A percentile compares a stretch with the other conserved stretches of the same genome.
Evolutionary conservation across 106 monocot species (phyloP).

Genomic region (Dioscorea dumetorum): DNA sequence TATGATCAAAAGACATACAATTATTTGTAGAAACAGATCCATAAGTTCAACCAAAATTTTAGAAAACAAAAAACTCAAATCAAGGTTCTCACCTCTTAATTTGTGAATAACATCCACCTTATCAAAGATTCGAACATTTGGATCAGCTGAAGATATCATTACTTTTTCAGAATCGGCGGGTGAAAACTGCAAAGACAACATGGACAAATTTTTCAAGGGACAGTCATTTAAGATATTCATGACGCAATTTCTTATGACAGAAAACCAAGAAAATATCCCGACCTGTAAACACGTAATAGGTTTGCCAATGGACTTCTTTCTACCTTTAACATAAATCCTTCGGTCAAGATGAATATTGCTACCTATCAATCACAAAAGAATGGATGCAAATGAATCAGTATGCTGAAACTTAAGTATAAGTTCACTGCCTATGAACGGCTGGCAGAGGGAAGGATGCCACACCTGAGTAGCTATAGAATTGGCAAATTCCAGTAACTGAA

Average conservation of each 20-base stretch:
- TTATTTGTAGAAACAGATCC: no score
- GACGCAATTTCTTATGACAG: background rate
- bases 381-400: background rate
- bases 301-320: slow-evolving; percentile 58
- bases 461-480: slow-evolving; percentile 83
- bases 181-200: slow-evolving; percentile 36
- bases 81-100: slow-evolving; percentile 39
- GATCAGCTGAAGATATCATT: slow-evolving; percentile 67
- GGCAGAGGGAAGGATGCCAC: background rate
- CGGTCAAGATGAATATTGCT: background rate
- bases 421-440: background rate
- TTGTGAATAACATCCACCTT: slow-evolving; percentile 25
- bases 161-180: slow-evolving; percentile 38
- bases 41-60: background rate
- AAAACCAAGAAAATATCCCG: background rate
- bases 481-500: slow-evolving; percentile 64
- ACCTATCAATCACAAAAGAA: background rate
- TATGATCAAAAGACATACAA: background rate
- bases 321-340: slow-evolving; percentile 14
- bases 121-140: slow-evolving; percentile 45
- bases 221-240: background rate
- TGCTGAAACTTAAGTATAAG: background rate
- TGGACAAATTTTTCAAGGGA: background rate
- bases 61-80: background rate
- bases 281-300: slow-evolving; percentile 94